Evolutionary conservation across 768 basidiomycete species (phyloP).

Genomic region (Tulasnella sp.): DNA sequence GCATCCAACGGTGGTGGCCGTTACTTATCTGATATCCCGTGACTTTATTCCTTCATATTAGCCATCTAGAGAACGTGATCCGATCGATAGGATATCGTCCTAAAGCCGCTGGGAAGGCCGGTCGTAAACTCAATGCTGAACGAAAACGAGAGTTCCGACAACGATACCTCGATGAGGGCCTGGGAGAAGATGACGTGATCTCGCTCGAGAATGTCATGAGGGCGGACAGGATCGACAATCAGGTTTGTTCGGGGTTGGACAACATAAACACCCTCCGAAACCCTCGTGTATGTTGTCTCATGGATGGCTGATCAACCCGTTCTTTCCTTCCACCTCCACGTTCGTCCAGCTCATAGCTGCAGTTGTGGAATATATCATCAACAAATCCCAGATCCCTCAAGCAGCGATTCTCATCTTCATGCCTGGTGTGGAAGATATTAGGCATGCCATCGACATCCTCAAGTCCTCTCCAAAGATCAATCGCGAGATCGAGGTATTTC

Average conservation of each 20-base stretch:
- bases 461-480: constrained; percentile 25
- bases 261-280: no score
- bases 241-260: no score
- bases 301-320: neutral
- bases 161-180: constrained; percentile 39
- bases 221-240: constrained; percentile 60
- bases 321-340: neutral
- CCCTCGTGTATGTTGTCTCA: no score
- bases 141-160: constrained; percentile 38
- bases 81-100: constrained; percentile 47
- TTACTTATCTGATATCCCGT: neutral
- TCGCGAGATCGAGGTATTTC: constrained; percentile 45
- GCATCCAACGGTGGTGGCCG: neutral
- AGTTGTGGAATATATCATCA: constrained; percentile 51
- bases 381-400: constrained; percentile 31
- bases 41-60: constrained; percentile 26
- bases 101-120: constrained; percentile 27
- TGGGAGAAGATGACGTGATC: constrained; percentile 40
- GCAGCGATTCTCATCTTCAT: constrained; percentile 81
- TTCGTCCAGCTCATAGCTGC: constrained; percentile 47
- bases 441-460: constrained; percentile 58
- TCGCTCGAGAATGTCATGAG: constrained; percentile 51
- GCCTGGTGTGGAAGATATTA: constrained; percentile 83
- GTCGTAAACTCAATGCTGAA: constrained; percentile 36
- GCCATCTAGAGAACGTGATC: constrained; percentile 75